These are phyloP conservation scores for Erigeron canadensis DNA, from an alignment of 129 eudicot genomes.

Conservation along the genomic window DNA sequence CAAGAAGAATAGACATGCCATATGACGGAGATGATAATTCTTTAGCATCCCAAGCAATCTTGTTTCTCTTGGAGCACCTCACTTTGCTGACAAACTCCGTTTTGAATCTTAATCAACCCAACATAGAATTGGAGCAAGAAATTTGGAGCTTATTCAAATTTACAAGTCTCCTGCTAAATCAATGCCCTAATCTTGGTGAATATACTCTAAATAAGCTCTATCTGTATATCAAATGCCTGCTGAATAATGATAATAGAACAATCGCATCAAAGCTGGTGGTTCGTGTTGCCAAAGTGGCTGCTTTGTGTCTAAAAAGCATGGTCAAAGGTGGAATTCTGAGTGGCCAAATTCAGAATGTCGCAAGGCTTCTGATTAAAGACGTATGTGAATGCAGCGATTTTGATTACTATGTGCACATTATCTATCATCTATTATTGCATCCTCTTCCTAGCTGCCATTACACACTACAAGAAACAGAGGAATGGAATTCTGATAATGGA, in stretches of 20 bases:
- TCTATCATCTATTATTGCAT: conserved; percentile 46
- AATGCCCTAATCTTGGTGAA: conserved; percentile 37
- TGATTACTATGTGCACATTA: conserved; percentile 35
- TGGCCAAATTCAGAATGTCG: conserved; percentile 33
- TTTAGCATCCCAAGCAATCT: conserved; percentile 41
- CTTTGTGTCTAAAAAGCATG: conserved; percentile 48
- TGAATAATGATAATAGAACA: conserved; percentile 27
- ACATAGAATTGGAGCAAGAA: conserved; percentile 48
- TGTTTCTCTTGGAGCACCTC: conserved; percentile 46
- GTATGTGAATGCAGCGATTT: conserved; percentile 45
- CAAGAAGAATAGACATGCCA: conserved; percentile 37
- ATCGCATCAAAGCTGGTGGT: conserved; percentile 39
- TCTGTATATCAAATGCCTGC: conserved; percentile 32
- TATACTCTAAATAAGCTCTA: conserved; percentile 49
- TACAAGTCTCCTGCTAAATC: conserved; percentile 36
- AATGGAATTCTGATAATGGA: conserved; percentile 28
- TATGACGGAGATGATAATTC: conserved; percentile 29
- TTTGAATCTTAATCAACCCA: conserved; percentile 23
- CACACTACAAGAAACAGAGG: conserved; percentile 26
- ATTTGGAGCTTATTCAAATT: conserved; percentile 42
- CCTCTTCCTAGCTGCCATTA: conserved; percentile 23
- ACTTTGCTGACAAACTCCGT: conserved; percentile 29
- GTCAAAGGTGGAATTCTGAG: conserved; percentile 32
- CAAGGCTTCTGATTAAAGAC: conserved; percentile 43
- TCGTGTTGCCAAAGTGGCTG: conserved; percentile 39